These are phyloP conservation scores for Chaetomiaceae sp. DNA, from an alignment of 2,329 filamentous ascomycete species.

Conservation along the genomic window DNA sequence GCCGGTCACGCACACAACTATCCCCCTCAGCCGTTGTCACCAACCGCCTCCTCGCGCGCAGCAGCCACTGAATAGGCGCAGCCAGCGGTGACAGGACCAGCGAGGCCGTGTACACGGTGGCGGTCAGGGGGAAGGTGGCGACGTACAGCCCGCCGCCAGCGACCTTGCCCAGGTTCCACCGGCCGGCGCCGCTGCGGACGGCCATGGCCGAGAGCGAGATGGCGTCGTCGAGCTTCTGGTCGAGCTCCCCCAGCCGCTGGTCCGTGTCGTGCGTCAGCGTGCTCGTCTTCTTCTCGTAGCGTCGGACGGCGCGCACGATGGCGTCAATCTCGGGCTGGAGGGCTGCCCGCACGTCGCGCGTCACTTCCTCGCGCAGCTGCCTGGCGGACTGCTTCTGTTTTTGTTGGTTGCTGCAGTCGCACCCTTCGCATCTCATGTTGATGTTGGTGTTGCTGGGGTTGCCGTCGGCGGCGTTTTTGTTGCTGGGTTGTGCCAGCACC, in stretches of 20 bases:
- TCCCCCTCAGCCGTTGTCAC: no score
- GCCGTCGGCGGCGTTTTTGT: no score
- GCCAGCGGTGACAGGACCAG: no score
- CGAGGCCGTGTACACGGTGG: background rate
- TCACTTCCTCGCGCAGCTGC: constrained; percentile 58
- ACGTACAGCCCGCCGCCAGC: constrained; percentile 29
- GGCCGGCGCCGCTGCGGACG: constrained; percentile 43
- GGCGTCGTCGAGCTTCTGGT: constrained; percentile 68
- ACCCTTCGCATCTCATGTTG: constrained; percentile 1
- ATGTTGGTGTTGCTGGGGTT: no score
- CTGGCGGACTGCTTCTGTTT: constrained; percentile 30
- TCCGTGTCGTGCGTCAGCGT: constrained; percentile 73
- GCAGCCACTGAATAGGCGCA: no score
- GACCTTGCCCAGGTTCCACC: constrained; percentile 30
- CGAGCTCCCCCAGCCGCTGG: constrained; percentile 65
- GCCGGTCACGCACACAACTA: no score
- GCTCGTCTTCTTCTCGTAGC: constrained; percentile 85
- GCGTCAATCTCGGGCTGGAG: constrained; percentile 82
- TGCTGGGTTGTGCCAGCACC: constrained; percentile 28
- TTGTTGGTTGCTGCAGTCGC: background rate
- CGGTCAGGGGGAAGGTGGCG: background rate
- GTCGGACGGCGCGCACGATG: constrained; percentile 78
- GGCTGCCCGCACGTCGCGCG: constrained; percentile 56
- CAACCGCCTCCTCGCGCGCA: no score
- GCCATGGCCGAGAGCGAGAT: constrained; percentile 76